phyloP scores from a whole-genome alignment of 495 filamentous ascomycete species.

The Hypoxylon fuscum region DNA sequence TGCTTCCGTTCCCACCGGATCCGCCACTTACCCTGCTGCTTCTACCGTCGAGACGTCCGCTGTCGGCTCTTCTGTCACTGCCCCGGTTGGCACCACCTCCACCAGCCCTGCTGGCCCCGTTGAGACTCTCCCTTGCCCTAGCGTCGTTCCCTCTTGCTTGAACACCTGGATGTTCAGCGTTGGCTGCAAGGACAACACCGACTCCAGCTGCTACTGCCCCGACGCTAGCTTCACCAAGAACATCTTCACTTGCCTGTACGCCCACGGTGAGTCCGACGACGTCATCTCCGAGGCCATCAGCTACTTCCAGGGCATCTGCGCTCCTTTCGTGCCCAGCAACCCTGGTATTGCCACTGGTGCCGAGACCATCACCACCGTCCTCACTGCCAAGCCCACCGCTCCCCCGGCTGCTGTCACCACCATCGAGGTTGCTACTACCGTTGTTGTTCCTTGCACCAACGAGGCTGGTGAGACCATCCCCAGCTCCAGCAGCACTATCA shows the following conservation, averaged over 20 bases:
- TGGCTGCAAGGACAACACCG: slow-evolving; percentile 84
- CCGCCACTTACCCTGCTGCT: slow-evolving; percentile 36
- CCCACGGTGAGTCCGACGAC: slow-evolving; percentile 72
- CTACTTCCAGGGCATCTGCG: slow-evolving; percentile 94
- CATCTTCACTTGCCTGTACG: slow-evolving; percentile 81
- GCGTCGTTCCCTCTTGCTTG: slow-evolving; percentile 84
- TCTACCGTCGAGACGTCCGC: slow-evolving; percentile 27
- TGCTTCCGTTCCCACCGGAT: slow-evolving; percentile 33
- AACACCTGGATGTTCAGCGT: slow-evolving; percentile 87
- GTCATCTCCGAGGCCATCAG: slow-evolving; percentile 75
- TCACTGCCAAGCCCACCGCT: slow-evolving; percentile 60
- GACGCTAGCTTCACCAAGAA: slow-evolving; percentile 76
- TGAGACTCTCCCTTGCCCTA: slow-evolving; percentile 68
- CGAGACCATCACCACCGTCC: slow-evolving; percentile 65
- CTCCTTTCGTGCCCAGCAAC: slow-evolving; percentile 74
- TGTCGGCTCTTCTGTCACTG: slow-evolving; percentile 28
- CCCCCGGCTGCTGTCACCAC: slow-evolving; percentile 65
- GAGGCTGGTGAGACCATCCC: slow-evolving; percentile 57
- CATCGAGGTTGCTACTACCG: slow-evolving; percentile 63
- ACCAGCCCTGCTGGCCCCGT: slow-evolving; percentile 48
- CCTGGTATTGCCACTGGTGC: slow-evolving; percentile 81
- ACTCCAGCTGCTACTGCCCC: slow-evolving; percentile 87
- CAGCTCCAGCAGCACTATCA: slow-evolving; percentile 61
- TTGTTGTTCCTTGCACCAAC: slow-evolving; percentile 63
- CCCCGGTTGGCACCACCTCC: slow-evolving; percentile 43